A percentile compares a stretch with the other conserved stretches of the same genome.
Conservation (phyloP, 108 stramenopile genomes). For the Nannochloropsis gaditana region DNA sequence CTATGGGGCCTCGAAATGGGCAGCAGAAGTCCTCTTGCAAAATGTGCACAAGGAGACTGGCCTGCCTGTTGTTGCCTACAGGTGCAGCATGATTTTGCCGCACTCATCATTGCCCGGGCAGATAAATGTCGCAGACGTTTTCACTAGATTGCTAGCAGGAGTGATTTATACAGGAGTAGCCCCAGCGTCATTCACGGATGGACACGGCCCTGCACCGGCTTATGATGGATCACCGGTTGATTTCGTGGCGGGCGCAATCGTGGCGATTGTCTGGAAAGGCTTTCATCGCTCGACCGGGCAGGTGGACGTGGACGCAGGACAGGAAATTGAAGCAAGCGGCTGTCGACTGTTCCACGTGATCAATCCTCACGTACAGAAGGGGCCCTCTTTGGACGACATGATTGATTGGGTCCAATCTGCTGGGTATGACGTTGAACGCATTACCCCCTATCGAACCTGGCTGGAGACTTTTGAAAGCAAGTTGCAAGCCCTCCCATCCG, state of each 20-base stretch:
- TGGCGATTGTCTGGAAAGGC: not conserved
- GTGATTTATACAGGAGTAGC: conserved; percentile 5
- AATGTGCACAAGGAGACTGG: not conserved
- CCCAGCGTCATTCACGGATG: not conserved
- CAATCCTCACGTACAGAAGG: not conserved
- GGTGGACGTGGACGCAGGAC: not conserved
- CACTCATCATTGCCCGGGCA: not conserved
- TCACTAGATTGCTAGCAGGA: not conserved
- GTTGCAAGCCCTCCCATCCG: conserved; percentile 1
- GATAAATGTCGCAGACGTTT: not conserved
- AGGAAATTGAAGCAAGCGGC: not conserved
- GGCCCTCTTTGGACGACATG: not conserved
- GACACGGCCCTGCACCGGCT: not conserved
- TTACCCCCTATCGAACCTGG: not conserved
- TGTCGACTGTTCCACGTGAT: conserved; percentile 10
- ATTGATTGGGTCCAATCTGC: not conserved
- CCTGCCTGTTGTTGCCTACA: not conserved
- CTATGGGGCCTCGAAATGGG: conserved; percentile 13
- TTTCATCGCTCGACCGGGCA: no score
- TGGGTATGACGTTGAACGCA: not conserved
- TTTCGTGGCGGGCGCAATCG: not conserved
- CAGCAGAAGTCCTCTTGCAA: not conserved
- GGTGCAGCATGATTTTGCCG: conserved; percentile 15
- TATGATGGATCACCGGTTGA: conserved; percentile 14
- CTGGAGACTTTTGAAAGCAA: not conserved